Evolutionary conservation across 1,284 basidiomycete genomes (phyloP), one percentile per base, ranked within the genome.

Genomic region (Meripilus lineatus): DNA sequence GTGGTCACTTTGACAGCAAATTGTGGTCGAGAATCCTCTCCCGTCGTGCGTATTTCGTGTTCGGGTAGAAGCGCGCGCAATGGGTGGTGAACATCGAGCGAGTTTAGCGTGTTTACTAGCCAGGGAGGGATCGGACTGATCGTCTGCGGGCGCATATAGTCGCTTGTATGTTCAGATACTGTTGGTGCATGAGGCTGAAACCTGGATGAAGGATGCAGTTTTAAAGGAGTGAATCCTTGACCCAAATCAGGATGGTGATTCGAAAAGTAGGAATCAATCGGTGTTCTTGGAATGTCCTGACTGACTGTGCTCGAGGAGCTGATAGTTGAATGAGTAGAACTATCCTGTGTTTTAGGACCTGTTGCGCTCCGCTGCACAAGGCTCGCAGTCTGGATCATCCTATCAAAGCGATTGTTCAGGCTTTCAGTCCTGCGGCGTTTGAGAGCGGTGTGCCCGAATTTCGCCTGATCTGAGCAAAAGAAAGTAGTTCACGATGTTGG

Each of bases 401-500:
- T 68, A 56, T 86, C 82, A 50, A 76, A 84, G 26, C 74, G 73
- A 18, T 69, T 56, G 51, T 86, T 86, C 39, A 79, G 59, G n/a
- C 71, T 71, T 33, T 57, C 60, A n/a, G 61, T 65, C 51, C 67
- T 74, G 32, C 69, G 69, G 21, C 74, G 71, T 48, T 79, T 83
- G 21, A 54, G 34, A 2, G 54, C 13, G 20, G 6, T 7, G n/a
- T n/a, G n/a, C n/a, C n/a, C n/a, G n/a, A n/a, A n/a, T n/a, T n/a
- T n/a, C n/a, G n/a, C n/a, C n/a, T n/a, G n/a, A n/a, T n/a, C n/a
- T n/a, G n/a, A n/a, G n/a, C n/a, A n/a, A n/a, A n/a, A n/a, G n/a
- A n/a, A n/a, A n/a, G n/a, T n/a, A n/a, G n/a, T n/a, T n/a, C n/a
- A n/a, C n/a, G n/a, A n/a, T n/a, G n/a, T n/a, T n/a, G n/a, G n/a